Conservation (phyloP, 2,329 filamentous ascomycete genomes). For the Fusarium sp. region DNA sequence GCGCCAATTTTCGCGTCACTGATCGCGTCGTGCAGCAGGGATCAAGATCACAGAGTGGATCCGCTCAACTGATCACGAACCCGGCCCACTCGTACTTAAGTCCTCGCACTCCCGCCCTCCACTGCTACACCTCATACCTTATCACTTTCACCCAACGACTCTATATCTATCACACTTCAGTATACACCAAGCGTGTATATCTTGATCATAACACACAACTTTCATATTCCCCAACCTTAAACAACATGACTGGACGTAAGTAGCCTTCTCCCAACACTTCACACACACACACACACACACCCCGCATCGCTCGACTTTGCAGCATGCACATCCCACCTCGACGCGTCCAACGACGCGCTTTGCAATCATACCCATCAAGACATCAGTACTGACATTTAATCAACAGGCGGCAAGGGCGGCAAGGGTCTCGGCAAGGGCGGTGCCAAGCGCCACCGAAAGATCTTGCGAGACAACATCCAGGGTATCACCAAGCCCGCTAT, state of each 20-base stretch:
- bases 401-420: conserved; percentile 88
- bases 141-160: conserved; percentile 33
- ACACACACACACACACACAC: conserved; percentile 21
- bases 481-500: conserved; percentile 99
- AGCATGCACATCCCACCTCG: background rate
- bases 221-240: conserved; percentile 43
- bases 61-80: conserved; percentile 52
- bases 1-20: conserved; percentile 32
- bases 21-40: conserved; percentile 44
- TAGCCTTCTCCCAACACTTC: conserved; percentile 43
- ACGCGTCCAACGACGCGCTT: conserved; percentile 57
- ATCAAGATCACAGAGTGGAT: conserved; percentile 35
- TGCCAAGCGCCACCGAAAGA: conserved; percentile 99
- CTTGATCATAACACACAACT: conserved; percentile 27
- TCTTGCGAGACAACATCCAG: conserved; percentile 99
- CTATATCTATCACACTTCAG: conserved; percentile 14
- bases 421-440: conserved; percentile 98
- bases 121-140: conserved; percentile 11
- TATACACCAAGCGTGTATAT: conserved; percentile 33
- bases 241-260: conserved; percentile 79
- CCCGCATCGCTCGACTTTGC: background rate
- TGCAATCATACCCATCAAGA: conserved; percentile 49
- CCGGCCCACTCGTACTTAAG: conserved; percentile 56
- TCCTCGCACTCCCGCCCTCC: conserved; percentile 46
- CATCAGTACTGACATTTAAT: conserved; percentile 69